Base-by-base conservation (phyloP, 139 green algal species). In the Closterium sp. region DNA sequence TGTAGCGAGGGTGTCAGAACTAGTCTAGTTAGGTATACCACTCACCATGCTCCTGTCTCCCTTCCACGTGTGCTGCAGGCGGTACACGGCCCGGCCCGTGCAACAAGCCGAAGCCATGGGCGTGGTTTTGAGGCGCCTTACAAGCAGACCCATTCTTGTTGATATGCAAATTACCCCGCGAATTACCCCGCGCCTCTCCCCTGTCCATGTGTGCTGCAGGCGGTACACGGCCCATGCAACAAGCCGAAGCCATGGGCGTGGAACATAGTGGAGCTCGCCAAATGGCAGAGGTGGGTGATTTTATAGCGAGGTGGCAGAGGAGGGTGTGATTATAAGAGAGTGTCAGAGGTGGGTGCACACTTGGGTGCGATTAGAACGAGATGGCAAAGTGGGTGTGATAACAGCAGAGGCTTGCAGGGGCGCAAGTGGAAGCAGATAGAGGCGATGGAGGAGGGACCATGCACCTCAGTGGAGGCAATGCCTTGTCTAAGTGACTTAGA, bases 211-310 rank as follows among this genome's bases (percentile, higher is more conserved):
- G 21, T 36, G 2, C 0, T 33, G 33, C 84, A 93, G 90, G 90
- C 90, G 1, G 69, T 66, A 25, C 34, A 95, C 21, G 97, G 97
- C 0, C 96, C 97, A 10, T 98, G 96, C 96, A 98, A 95, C 19
- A 95, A 96, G 16, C 86, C 95, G 33, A 97, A 97, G 94, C 97
- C 97, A 12, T 98, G 97, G 96, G 95, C 95, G 0, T 99, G 97
- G 97, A 97, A 98, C 84, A 95, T 97, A 33, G 96, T 97, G 35
- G 97, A 98, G 94, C 95, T 93, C 43, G 96, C 97, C 1, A 99
- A 98, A 92, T 94, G 92, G 92, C 38, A 90, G 25, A 89, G 43
- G 85, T 93, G 86, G 16, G 90, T 23, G 85, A 34, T n/a, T n/a
- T n/a, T n/a, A n/a, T n/a, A n/a, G n/a, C n/a, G n/a, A n/a, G n/a